A percentile compares a stretch with the other conserved stretches of the same genome.
phyloP scores from a whole-genome alignment of 306 rosid species.

The Trifolium repens region DNA sequence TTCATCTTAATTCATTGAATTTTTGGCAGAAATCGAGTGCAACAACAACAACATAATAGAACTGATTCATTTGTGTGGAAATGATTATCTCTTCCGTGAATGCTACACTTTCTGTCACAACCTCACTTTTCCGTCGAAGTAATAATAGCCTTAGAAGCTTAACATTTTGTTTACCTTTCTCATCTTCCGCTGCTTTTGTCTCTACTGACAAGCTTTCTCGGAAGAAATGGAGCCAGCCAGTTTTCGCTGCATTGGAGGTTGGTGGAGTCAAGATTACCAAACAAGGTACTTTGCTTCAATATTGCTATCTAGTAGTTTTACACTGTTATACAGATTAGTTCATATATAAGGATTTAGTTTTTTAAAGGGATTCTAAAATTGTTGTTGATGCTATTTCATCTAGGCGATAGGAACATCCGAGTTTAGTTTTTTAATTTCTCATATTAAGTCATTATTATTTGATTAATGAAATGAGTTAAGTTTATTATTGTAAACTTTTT shows the following conservation, averaged over 20 bases:
- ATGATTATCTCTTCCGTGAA: conserved; percentile 55
- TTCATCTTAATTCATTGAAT: not conserved
- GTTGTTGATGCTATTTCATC: too few species aligned
- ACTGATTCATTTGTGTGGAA: conserved; percentile 30
- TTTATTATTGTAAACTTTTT: too few species aligned
- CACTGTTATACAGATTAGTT: too few species aligned
- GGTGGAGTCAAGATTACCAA: conserved; percentile 77
- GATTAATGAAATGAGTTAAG: too few species aligned
- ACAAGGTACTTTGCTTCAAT: conserved; percentile 55
- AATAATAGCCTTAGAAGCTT: conserved; percentile 53
- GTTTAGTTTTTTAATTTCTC: too few species aligned
- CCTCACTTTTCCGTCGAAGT: conserved; percentile 47
- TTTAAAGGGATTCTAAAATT: too few species aligned
- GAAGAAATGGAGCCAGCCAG: conserved; percentile 78
- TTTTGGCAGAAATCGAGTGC: not conserved
- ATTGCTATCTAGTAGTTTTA: not conserved
- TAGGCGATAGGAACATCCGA: too few species aligned
- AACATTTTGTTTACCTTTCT: conserved; percentile 55
- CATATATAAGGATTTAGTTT: too few species aligned
- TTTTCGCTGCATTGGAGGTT: conserved; percentile 61
- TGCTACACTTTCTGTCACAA: conserved; percentile 49
- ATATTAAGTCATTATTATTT: too few species aligned
- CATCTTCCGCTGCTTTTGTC: conserved; percentile 54
- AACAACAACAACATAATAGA: too few species aligned
- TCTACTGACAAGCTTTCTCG: conserved; percentile 46